Percentiles rank a stretch among this genome's conserved stretches.
These are phyloP conservation scores for Picochlorum sp. DNA, from an alignment of 139 green algal species.

Conservation along the genomic window DNA sequence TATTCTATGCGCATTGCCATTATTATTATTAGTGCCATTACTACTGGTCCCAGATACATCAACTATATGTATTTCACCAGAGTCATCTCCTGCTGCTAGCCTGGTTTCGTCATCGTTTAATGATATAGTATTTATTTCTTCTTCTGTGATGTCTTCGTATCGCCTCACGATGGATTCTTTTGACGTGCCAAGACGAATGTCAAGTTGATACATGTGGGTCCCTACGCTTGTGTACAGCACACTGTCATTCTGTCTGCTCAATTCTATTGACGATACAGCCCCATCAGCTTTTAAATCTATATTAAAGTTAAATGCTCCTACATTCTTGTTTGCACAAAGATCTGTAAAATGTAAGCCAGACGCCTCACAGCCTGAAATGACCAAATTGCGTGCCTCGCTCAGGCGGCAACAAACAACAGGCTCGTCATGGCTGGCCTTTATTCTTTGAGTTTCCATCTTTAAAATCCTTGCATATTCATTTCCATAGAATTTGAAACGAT, in stretches of 20 bases:
- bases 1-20: slow-evolving; percentile 19
- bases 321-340: no score
- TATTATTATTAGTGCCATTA: background rate
- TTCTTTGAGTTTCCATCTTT: no score
- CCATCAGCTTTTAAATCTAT: background rate
- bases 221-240: background rate
- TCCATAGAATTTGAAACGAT: no score
- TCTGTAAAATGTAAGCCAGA: no score
- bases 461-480: no score
- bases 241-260: background rate
- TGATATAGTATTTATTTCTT: slow-evolving; percentile 41
- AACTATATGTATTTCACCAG: slow-evolving; percentile 36
- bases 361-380: background rate
- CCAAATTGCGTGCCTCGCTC: background rate
- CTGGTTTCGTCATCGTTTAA: slow-evolving; percentile 19
- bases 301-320: background rate
- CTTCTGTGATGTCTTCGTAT: no score
- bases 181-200: slow-evolving; percentile 10
- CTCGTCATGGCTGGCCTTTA: no score
- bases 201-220: slow-evolving; percentile 1
- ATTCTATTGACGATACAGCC: slow-evolving; percentile 7
- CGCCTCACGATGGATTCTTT: slow-evolving; percentile 3
- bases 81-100: slow-evolving; percentile 42
- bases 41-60: slow-evolving; percentile 9
- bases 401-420: no score